Percentiles rank a stretch among this genome's conserved stretches.
These are phyloP conservation scores for Torulaspora maleeae DNA, from an alignment of 805 yeast genomes.

Conservation along the genomic window DNA sequence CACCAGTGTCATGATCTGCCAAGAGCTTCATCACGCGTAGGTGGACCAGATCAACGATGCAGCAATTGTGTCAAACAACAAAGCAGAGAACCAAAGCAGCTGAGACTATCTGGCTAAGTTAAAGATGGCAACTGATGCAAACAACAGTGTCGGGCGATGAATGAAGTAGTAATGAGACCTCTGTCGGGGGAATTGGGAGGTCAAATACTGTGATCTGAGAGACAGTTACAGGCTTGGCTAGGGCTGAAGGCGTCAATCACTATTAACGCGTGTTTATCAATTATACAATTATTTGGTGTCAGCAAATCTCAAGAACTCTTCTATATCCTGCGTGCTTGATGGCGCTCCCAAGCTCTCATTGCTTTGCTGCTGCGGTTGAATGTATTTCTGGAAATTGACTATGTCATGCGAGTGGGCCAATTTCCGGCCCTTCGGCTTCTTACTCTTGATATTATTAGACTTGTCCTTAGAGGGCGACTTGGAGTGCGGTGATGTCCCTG, in stretches of 20 bases:
- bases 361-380: conserved; percentile 7
- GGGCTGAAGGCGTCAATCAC: conserved; percentile 1
- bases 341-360: conserved; percentile 2
- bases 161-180: no score
- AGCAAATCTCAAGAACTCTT: conserved; percentile 27
- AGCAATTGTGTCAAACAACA: no score
- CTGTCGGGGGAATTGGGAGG: neutral
- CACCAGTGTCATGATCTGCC: conserved; percentile 6
- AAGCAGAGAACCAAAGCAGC: no score
- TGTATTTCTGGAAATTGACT: conserved; percentile 17
- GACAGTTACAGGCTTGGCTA: neutral
- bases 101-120: no score
- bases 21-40: conserved; percentile 7
- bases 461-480: conserved; percentile 10
- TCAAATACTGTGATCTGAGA: neutral
- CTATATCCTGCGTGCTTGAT: conserved; percentile 23
- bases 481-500: neutral
- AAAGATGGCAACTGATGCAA: no score
- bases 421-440: conserved; percentile 1
- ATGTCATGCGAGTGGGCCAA: conserved; percentile 20
- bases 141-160: no score
- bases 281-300: conserved; percentile 10
- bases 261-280: conserved; percentile 1
- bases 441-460: conserved; percentile 4
- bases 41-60: conserved; percentile 1